Base-by-base conservation (phyloP, 108 stramenopile genomes). In the Nitzschia sp. region DNA sequence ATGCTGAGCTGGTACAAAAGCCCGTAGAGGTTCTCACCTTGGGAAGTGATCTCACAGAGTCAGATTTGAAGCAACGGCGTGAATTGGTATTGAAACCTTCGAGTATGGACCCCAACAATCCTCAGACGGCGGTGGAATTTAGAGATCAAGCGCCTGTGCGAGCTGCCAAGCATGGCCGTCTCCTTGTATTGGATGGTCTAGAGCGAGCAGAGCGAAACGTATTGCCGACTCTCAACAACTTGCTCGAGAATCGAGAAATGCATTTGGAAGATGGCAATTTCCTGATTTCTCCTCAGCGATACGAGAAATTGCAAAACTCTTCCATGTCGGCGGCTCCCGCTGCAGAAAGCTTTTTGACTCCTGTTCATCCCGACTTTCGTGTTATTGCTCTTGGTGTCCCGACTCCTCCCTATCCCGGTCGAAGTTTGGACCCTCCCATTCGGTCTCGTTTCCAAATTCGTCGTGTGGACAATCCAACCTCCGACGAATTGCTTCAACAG, bases 151-250 rank as follows among this genome's bases (percentile, higher is more conserved):
- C 94, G n/a, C 94, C 94, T 0, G 94, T 97, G 12, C 56, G 85
- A 48, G 96, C 96, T 10, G 96, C 96, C 0, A 70, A 92, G 11
- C 41, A 84, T 39, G 96, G 96, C 15, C 75, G 93, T 8, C 63
- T 97, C 3, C 66, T 97, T 1, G 66, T 96, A 53, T 72, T 96
- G 22, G 95, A 96, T 67, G 92, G 92, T 12, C 52, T 96, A n/a
- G 87, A 96, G 55, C 83, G 84, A 46, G 90, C 90, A 15, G 88
- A 90, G 51, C 69, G 93, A 10, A 90, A 93, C 72, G 92, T 94
- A 0, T 75, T 96, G 25, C 92, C 93, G 5, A 89, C 92, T 22
- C 62, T 96, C 46, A 93, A 92, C 62, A 93, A 94, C 69, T 67
- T 96, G 11, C 51, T 94, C 50, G 93, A 94, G 71, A 88, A 96